These are phyloP conservation scores for Massariosphaeria phaeospora DNA, from an alignment of 495 filamentous ascomycete species.

Conservation along the genomic window DNA sequence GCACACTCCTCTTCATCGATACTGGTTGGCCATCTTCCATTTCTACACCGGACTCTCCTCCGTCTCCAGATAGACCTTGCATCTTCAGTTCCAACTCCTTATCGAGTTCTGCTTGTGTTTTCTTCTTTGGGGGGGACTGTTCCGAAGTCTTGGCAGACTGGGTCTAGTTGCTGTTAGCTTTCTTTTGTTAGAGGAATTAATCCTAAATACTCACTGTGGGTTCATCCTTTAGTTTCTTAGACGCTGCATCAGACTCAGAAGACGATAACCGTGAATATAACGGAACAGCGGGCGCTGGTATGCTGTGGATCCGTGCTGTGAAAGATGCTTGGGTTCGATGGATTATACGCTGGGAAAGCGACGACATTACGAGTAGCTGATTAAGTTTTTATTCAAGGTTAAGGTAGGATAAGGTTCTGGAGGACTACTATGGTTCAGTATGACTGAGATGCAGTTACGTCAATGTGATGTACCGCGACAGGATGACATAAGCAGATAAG, in stretches of 20 bases:
- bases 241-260: neutral
- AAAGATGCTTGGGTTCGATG: no score
- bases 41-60: conserved; percentile 73
- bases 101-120: conserved; percentile 58
- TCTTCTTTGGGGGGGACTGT: conserved; percentile 11
- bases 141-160: conserved; percentile 28
- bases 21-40: conserved; percentile 70
- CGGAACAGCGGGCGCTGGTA: no score
- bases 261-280: neutral
- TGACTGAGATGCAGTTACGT: neutral
- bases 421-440: no score
- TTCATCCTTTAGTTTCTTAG: neutral
- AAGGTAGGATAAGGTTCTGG: no score
- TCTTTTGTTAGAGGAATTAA: no score
- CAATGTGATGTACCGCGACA: neutral
- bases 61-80: conserved; percentile 65
- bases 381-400: no score
- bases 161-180: conserved; percentile 20
- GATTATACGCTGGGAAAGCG: no score
- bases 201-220: neutral
- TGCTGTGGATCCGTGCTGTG: no score
- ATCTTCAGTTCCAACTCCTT: conserved; percentile 63
- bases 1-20: conserved; percentile 72
- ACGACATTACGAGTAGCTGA: no score
- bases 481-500: neutral